Evolutionary conservation across 2,329 filamentous ascomycete species (phyloP), one percentile per base, ranked within the genome.

Genomic region (Hypomyces rosellus): DNA sequence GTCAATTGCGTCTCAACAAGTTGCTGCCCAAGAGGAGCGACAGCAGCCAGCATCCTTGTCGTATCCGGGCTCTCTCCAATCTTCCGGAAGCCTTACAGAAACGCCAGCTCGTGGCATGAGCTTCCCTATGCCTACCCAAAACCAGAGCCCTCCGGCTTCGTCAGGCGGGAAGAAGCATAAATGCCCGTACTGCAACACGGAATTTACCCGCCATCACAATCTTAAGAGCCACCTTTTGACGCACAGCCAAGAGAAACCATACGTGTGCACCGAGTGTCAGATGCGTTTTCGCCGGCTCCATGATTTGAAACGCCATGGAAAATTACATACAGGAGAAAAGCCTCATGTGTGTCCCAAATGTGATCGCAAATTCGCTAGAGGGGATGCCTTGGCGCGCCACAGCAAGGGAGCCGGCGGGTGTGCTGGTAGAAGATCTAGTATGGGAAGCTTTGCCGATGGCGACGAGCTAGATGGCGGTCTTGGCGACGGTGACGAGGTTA

Each of bases 231-330:
- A 99, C 71, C 79, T 99, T 51, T 81, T 99, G 65, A 97, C 93
- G 1, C 93, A 97, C 69, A 96, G 91, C 62, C 92, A 99, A 74
- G 93, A 99, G 69, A 99, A 99, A 70, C 93, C 93, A 0, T 99
- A 93, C 64, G 82, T 93, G 25, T 99, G 93, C 65, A 85, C 89
- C 55, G 89, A 88, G n/a, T 99, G 93, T 66, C 82, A 92, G 60
- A 88, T 93, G 68, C 84, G 92, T 47, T 99, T 99, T 69, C 82
- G 93, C 49, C 84, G 93, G 56, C 76, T 97, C 46, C 93, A 99
- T 65, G 93, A 99, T 63, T 72, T 99, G 57, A 99, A 99, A 73
- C 84, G 93, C 38, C 93, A 99, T 66, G 90, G 87, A 57, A 99
- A 99, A 70, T 80, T 99, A 18, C 93, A 99, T 65, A 97, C 92